Base-by-base conservation (phyloP, 2,329 filamentous ascomycete species). In the Trichoderma koningiopsis region DNA sequence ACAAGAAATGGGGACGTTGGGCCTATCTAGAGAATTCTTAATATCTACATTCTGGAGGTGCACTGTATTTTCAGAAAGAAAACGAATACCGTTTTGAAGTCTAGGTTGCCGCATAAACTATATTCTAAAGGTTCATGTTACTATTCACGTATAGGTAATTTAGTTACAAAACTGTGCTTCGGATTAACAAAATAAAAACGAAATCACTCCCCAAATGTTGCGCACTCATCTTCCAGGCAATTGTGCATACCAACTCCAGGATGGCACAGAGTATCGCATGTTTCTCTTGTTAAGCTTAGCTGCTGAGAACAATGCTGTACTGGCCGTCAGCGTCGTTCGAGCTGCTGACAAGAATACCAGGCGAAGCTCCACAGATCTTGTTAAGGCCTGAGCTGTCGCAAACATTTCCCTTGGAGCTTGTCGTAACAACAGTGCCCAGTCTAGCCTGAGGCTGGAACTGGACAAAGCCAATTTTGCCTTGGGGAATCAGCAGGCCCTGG, bases 331-430 rank as follows among this genome's bases (percentile, higher is more conserved):
- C 16, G 58, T 69, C 68, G 19, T 69, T 59, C 14, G 35, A 40
- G 11, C 59, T 69, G 37, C 59, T 69, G 35, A 65, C 61, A 16
- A 69, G 64, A 6, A 65, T 58, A 27, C 68, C 68, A 19, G 68
- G 60, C 53, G 43, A 16, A 58, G 68, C 68, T 67, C 68, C 68
- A 22, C 68, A 69, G 61, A 69, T 66, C 49, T 69, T 69, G 68
- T 69, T 69, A 5, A 69, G 49, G 0, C 68, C 68, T 1, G 31
- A 22, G 22, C 47, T 64, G 37, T 69, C 59, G n/a, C 68, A 69
- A 19, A 69, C 60, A 27, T 60, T 60, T 27, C 53, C 53, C 27
- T 33, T 22, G 2, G 60, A 57, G 27, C 60, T 66, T 6, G 68
- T 66, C 8, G 68, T 69, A 29, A 69, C 60, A 29, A 69, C 68